These are phyloP conservation scores for Hypoxylon sp. DNA, from an alignment of 2,329 filamentous ascomycete genomes.

Conservation along the genomic window DNA sequence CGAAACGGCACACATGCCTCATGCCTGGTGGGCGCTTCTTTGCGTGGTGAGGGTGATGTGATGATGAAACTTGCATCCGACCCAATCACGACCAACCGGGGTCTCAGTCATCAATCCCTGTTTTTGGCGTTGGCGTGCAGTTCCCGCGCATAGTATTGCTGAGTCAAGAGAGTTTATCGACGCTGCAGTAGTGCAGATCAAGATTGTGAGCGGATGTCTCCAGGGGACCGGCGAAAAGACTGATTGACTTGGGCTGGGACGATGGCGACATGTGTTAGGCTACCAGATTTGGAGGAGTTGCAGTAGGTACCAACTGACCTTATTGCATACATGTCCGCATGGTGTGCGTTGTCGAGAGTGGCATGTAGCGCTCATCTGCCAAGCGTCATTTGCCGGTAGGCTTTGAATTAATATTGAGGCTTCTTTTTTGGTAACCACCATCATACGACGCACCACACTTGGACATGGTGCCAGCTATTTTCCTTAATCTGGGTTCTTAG, in stretches of 20 bases:
- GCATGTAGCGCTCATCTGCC: constrained; percentile 16
- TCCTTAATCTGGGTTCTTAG: constrained; percentile 18
- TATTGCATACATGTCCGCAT: constrained; percentile 29
- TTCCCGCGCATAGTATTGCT: constrained; percentile 37
- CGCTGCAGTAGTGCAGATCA: constrained; percentile 19
- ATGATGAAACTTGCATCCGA: constrained; percentile 41
- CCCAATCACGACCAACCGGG: constrained; percentile 39
- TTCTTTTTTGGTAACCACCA: background rate
- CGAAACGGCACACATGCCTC: constrained; percentile 31
- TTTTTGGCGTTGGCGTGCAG: constrained; percentile 33
- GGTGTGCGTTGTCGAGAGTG: constrained; percentile 26
- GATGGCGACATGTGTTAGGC: constrained; percentile 38
- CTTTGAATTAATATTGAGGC: constrained; percentile 15
- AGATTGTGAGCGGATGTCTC: constrained; percentile 30
- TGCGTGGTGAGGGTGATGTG: constrained; percentile 41
- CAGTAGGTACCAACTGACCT: constrained; percentile 38
- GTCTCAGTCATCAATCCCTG: constrained; percentile 38
- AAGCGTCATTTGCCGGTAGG: constrained; percentile 8
- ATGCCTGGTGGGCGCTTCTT: constrained; percentile 31
- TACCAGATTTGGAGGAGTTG: constrained; percentile 34
- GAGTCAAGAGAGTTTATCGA: constrained; percentile 35
- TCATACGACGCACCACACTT: constrained; percentile 30
- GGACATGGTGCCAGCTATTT: constrained; percentile 18
- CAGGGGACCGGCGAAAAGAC: constrained; percentile 30
- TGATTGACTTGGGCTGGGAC: constrained; percentile 20